Evolutionary conservation across 495 filamentous ascomycete species (phyloP), one percentile per base, ranked within the genome.

Genomic region (Clavariopsis aquatica): DNA sequence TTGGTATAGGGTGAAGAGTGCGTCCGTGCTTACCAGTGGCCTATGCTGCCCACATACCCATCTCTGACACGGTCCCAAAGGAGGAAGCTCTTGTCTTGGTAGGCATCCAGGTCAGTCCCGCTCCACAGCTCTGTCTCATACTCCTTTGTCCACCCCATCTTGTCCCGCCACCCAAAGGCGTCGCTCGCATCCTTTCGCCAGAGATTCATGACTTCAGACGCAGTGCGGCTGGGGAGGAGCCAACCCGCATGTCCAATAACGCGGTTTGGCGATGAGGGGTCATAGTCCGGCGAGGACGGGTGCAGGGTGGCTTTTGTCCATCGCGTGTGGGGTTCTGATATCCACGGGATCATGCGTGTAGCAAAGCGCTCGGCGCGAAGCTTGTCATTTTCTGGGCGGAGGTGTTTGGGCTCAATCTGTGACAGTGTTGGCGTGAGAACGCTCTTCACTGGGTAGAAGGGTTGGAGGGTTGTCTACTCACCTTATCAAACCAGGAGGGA

Each of bases 171-270:
- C 4, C 29, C 43, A 9, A 62, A 27, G 24, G 26, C 38, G 1
- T 67, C 57, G 28, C 57, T 56, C 15, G 57, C 64, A 34, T 67
- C 64, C 22, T 29, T 43, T 9, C 64, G 64, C 57, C 64, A 67
- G 51, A 67, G 56, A 29, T 57, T 61, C 34, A 67, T 13, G 15
- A 52, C 51, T 34, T 56, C 24, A 13, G 31, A 19, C 8, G 12
- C 22, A 0, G 64, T 67, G n/a, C 58, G 57, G 9, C 29, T 52
- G 9, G 64, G 64, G 19, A 54, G 51, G 10, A 67, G 57, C 64
- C 64, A 67, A 1, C 64, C 64, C 17, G 64, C 64, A 31, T 67
- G 57, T 0, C 64, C 64, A 41, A 67, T 67, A 19, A 61, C 57
- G 46, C 62, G 62, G n/a, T 57, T 49, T 47, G 64, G 64, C 26